These are phyloP conservation scores for Phytophthora fragariaefolia DNA, from an alignment of 352 stramenopile genomes.

Conservation along the genomic window DNA sequence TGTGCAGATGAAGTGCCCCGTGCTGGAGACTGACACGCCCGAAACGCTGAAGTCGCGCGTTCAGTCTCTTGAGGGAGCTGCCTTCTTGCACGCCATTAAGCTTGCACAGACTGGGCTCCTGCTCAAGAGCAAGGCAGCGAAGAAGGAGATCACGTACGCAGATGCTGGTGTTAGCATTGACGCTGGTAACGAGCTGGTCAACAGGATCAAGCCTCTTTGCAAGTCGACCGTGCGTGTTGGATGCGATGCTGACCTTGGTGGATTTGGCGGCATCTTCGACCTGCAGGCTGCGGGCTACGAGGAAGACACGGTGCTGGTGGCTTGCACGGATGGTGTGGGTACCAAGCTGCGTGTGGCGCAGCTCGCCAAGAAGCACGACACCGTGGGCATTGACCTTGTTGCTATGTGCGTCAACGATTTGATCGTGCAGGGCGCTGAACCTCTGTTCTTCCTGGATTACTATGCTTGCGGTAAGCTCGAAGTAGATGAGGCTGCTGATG, in stretches of 20 bases:
- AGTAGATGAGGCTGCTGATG: constrained; percentile 92
- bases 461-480: constrained; percentile 98
- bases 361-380: constrained; percentile 93
- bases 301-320: constrained; percentile 97
- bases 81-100: constrained; percentile 90
- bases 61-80: constrained; percentile 96
- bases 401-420: constrained; percentile 99
- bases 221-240: constrained; percentile 96
- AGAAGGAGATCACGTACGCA: constrained; percentile 96
- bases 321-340: constrained; percentile 97
- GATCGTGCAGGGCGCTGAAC: constrained; percentile 98
- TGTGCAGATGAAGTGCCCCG: constrained; percentile 95
- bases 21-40: constrained; percentile 92
- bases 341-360: constrained; percentile 97
- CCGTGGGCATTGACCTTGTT: constrained; percentile 98
- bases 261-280: constrained; percentile 98
- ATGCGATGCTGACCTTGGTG: constrained; percentile 96
- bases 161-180: constrained; percentile 99
- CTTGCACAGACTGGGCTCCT: constrained; percentile 77
- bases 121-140: constrained; percentile 57
- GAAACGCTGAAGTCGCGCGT: constrained; percentile 98
- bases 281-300: constrained; percentile 97
- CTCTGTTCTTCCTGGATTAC: constrained; percentile 99
- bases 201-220: constrained; percentile 98
- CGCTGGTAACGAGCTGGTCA: constrained; percentile 95